These are phyloP conservation scores for Cutaneotrichosporon mucoides DNA, from an alignment of 1,284 basidiomycete genomes.

Conservation along the genomic window DNA sequence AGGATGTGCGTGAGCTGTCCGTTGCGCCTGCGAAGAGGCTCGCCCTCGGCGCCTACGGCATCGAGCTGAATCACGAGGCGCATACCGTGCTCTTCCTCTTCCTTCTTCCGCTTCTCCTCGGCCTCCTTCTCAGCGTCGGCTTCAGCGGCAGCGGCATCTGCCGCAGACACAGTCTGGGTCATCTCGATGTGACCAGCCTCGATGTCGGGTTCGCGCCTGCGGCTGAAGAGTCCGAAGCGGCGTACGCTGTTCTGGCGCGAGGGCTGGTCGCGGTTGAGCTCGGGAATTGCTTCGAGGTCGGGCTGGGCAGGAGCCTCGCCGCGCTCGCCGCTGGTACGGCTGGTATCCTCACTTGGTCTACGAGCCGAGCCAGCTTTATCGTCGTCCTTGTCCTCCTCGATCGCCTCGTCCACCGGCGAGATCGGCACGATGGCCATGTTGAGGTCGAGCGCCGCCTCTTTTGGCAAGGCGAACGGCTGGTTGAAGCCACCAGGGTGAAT, in stretches of 20 bases:
- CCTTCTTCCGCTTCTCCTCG: conserved; percentile 48
- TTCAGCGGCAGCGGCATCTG: conserved; percentile 31
- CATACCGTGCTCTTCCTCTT: conserved; percentile 61
- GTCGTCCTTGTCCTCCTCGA: conserved; percentile 9
- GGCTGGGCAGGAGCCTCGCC: conserved; percentile 11
- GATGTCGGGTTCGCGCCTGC: conserved; percentile 31
- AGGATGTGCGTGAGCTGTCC: conserved; percentile 82
- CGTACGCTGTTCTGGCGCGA: conserved; percentile 12
- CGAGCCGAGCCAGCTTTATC: conserved; percentile 5
- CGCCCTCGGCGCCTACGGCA: conserved; percentile 64
- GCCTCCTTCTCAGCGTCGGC: conserved; percentile 31
- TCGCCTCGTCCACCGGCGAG: conserved; percentile 12
- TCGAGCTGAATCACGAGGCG: conserved; percentile 68
- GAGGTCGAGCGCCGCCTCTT: conserved; percentile 54
- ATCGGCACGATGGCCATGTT: conserved; percentile 34
- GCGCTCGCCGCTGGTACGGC: conserved; percentile 23
- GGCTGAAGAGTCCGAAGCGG: conserved; percentile 34
- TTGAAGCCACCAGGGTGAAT: conserved; percentile 75
- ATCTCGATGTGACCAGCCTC: conserved; percentile 44
- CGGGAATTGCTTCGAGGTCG: conserved; percentile 31
- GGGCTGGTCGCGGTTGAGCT: conserved; percentile 15
- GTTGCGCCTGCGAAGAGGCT: conserved; percentile 60
- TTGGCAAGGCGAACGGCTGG: conserved; percentile 63
- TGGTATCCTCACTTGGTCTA: conserved; percentile 24
- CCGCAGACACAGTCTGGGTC: conserved; percentile 29